These are phyloP conservation scores for Leccinellum albellum DNA, from an alignment of 768 basidiomycete species.

Conservation along the genomic window DNA sequence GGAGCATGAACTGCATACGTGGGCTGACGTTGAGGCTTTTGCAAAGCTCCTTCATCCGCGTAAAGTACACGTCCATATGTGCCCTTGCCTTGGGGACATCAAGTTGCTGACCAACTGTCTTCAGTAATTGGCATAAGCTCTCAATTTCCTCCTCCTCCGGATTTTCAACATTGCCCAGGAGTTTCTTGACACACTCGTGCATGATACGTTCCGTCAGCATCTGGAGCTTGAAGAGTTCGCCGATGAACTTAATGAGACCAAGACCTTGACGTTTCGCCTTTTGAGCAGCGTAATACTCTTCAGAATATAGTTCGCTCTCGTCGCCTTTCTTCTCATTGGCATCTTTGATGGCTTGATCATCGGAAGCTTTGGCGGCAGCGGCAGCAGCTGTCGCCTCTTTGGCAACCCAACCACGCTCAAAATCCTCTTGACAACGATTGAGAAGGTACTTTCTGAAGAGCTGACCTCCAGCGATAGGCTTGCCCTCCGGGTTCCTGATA, in stretches of 20 bases:
- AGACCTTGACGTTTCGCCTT: slow-evolving; percentile 97
- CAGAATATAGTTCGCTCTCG: slow-evolving; percentile 78
- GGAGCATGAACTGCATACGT: slow-evolving; percentile 93
- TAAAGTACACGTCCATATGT: slow-evolving; percentile 92
- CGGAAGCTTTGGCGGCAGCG: slow-evolving; percentile 78
- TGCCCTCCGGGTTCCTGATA: slow-evolving; percentile 75
- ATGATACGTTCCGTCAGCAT: slow-evolving; percentile 98
- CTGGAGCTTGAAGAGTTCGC: slow-evolving; percentile 97
- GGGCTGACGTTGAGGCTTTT: slow-evolving; percentile 73
- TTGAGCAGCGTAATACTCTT: slow-evolving; percentile 94
- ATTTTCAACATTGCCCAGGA: slow-evolving; percentile 87
- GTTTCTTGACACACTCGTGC: slow-evolving; percentile 97
- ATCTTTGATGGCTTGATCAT: slow-evolving; percentile 76
- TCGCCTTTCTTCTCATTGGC: slow-evolving; percentile 57
- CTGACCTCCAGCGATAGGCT: slow-evolving; percentile 88
- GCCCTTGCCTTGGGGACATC: slow-evolving; percentile 79
- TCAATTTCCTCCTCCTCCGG: slow-evolving; percentile 99
- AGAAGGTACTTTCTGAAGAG: slow-evolving; percentile 96
- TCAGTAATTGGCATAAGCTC: slow-evolving; percentile 87
- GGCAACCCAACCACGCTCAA: slow-evolving; percentile 91
- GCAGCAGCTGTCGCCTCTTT: slow-evolving; percentile 86
- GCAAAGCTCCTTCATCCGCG: slow-evolving; percentile 78
- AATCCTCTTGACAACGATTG: slow-evolving; percentile 96
- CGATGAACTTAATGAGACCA: slow-evolving; percentile 96
- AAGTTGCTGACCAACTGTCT: slow-evolving; percentile 81